phyloP scores from a whole-genome alignment of 164 flowering plant genomes.

The Liriodendron chinense region DNA sequence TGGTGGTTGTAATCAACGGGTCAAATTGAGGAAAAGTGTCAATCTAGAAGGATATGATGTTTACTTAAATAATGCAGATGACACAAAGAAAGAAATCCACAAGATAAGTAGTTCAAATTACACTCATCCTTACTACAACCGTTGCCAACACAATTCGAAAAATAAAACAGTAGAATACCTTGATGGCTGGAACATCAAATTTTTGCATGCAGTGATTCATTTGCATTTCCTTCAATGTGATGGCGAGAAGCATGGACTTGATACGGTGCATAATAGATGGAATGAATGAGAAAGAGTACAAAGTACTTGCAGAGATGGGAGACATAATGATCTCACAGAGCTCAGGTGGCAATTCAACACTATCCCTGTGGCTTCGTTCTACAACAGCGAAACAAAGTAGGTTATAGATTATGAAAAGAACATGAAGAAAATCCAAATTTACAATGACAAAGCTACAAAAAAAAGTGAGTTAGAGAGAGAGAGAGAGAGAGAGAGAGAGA shows the following conservation, averaged over 20 bases:
- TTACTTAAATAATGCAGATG: too few species aligned
- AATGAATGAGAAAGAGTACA: conserved; percentile 65
- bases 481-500: background rate
- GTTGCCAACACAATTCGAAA: conserved; percentile 7
- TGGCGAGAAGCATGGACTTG: conserved; percentile 64
- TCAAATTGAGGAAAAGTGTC: too few species aligned
- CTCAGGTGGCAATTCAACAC: conserved; percentile 67
- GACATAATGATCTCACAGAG: conserved; percentile 67
- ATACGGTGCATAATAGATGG: conserved; percentile 82
- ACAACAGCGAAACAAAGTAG: conserved; percentile 23
- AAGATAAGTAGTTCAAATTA: too few species aligned
- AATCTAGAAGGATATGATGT: too few species aligned
- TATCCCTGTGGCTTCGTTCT: conserved; percentile 44
- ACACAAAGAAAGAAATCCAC: too few species aligned
- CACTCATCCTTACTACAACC: too few species aligned
- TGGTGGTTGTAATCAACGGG: too few species aligned
- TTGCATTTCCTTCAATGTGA: conserved; percentile 48
- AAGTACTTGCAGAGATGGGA: conserved; percentile 50
- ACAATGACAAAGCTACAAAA: background rate
- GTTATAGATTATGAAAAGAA: background rate
- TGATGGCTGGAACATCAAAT: conserved; percentile 52
- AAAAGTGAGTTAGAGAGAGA: too few species aligned
- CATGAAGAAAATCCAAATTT: background rate
- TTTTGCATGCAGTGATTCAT: conserved; percentile 41
- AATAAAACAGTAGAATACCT: conserved; percentile 26